phyloP scores from a whole-genome alignment of 2,329 filamentous ascomycete species.

The Pezicula rhizophila region DNA sequence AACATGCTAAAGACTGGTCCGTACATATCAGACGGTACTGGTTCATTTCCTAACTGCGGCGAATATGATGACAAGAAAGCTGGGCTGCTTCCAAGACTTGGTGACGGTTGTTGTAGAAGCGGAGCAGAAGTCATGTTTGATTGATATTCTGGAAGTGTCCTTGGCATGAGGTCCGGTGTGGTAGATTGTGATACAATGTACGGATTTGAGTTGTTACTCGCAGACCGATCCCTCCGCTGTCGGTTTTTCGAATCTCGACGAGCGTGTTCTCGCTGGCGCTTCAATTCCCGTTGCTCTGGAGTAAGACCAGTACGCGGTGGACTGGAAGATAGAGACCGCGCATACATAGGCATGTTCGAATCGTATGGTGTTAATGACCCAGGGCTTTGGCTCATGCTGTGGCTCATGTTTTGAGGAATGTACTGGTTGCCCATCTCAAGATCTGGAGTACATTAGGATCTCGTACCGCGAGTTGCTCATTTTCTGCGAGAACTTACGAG shows the following conservation, averaged over 20 bases:
- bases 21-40: slow-evolving; percentile 22
- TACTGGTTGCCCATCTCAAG: slow-evolving; percentile 26
- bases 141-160: slow-evolving; percentile 23
- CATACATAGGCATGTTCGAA: slow-evolving; percentile 24
- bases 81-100: slow-evolving; percentile 13
- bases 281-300: slow-evolving; percentile 55
- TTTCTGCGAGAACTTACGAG: not conserved
- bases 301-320: slow-evolving; percentile 49
- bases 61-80: slow-evolving; percentile 24
- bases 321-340: slow-evolving; percentile 42
- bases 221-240: slow-evolving; percentile 37
- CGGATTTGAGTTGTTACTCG: slow-evolving; percentile 20
- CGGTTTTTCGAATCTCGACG: slow-evolving; percentile 53
- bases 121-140: slow-evolving; percentile 25
- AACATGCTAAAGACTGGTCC: slow-evolving; percentile 26
- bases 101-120: slow-evolving; percentile 23
- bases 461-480: not conserved
- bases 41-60: slow-evolving; percentile 17
- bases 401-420: slow-evolving; percentile 16
- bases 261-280: slow-evolving; percentile 53
- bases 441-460: slow-evolving; percentile 18
- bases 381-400: slow-evolving; percentile 18
- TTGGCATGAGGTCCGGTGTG: slow-evolving; percentile 27
- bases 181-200: slow-evolving; percentile 24
- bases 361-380: slow-evolving; percentile 21